Evolutionary conservation across 2,329 filamentous ascomycete genomes (phyloP).

Genomic region (Aureobasidium mangrovei): DNA sequence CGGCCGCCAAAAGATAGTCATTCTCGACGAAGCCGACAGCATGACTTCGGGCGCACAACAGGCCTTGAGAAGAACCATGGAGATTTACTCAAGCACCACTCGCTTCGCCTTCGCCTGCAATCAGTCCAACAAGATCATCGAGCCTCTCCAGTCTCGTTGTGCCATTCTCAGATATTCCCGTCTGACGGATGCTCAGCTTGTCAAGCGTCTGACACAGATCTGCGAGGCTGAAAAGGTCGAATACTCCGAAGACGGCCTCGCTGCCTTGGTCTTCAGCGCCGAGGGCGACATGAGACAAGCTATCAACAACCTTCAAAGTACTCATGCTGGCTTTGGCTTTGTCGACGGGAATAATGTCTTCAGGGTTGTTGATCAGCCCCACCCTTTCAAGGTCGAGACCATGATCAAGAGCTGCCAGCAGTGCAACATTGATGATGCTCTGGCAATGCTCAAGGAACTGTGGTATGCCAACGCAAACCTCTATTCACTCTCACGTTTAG

Average conservation of each 20-base stretch:
- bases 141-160: conserved; percentile 93
- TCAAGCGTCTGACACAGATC: conserved; percentile 84
- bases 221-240: conserved; percentile 86
- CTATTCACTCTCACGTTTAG: not conserved
- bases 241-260: conserved; percentile 86
- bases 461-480: conserved; percentile 47
- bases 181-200: conserved; percentile 84
- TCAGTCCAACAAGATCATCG: conserved; percentile 98
- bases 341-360: conserved; percentile 98
- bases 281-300: conserved; percentile 99
- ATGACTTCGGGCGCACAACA: conserved; percentile 98
- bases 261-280: conserved; percentile 92
- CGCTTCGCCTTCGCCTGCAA: conserved; percentile 98
- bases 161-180: conserved; percentile 91
- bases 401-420: conserved; percentile 98
- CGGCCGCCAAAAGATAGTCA: conserved; percentile 90
- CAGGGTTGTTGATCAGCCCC: conserved; percentile 90
- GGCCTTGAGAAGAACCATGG: conserved; percentile 91
- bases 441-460: conserved; percentile 79
- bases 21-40: conserved; percentile 91
- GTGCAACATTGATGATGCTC: conserved; percentile 75
- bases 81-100: conserved; percentile 95
- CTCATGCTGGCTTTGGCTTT: conserved; percentile 86
- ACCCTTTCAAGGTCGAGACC: conserved; percentile 95
- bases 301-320: conserved; percentile 96